A percentile compares a stretch with the other conserved stretches of the same genome.
phyloP scores from a whole-genome alignment of 441 rosid species.

The Pelargonium myrrhifolium region DNA sequence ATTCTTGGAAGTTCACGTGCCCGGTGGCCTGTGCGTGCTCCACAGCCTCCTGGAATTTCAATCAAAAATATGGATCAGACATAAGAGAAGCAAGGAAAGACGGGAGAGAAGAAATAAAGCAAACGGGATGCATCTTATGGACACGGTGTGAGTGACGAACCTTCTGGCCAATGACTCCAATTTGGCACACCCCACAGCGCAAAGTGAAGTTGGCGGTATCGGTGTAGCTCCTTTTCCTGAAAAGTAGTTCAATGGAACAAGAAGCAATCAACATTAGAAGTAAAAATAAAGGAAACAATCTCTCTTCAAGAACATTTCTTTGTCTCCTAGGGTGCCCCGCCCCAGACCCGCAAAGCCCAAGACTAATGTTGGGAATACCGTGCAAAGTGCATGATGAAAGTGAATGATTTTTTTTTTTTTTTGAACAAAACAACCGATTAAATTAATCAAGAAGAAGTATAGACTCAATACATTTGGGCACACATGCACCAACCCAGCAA shows the following conservation, averaged over 20 bases:
- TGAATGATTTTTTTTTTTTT: too few species aligned
- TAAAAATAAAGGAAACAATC: background rate
- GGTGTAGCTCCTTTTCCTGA: slow-evolving; percentile 73
- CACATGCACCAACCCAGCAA: too few species aligned
- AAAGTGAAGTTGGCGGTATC: slow-evolving; percentile 76
- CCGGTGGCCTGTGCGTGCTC: slow-evolving; percentile 93
- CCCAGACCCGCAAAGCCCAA: too few species aligned
- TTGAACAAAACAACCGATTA: too few species aligned
- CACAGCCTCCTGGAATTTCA: slow-evolving; percentile 55
- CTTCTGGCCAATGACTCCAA: slow-evolving; percentile 85
- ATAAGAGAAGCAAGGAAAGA: too few species aligned
- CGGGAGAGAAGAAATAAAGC: background rate
- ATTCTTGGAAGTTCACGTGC: slow-evolving; percentile 87
- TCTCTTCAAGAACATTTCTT: too few species aligned
- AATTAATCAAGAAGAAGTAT: too few species aligned
- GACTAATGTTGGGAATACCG: too few species aligned
- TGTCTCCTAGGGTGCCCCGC: too few species aligned
- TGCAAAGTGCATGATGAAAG: too few species aligned
- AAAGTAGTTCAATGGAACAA: background rate
- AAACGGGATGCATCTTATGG: background rate
- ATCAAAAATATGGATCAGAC: background rate
- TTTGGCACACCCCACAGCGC: slow-evolving; percentile 88
- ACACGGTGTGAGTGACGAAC: slow-evolving; percentile 20
- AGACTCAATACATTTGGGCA: too few species aligned
- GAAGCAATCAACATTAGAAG: background rate